Base-by-base conservation (phyloP, 495 filamentous ascomycete genomes). In the Aspergillus carlsbadensis region DNA sequence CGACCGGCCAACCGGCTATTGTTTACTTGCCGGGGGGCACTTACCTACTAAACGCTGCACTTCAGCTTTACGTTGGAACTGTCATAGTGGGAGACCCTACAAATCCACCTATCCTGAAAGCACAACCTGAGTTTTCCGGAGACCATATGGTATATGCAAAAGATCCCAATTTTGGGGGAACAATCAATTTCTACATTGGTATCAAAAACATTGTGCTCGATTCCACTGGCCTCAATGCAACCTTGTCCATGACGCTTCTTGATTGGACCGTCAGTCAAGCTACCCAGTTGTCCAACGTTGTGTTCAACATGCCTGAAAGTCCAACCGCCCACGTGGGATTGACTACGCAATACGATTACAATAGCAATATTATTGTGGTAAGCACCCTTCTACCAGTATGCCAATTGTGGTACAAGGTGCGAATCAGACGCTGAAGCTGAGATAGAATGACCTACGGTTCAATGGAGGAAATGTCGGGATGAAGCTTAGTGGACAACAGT, bases 251-350 rank as follows among this genome's bases (percentile, higher is more conserved):
- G 10, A 62, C 64, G 11, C 62, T 76, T 5, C 63, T 79, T 1
- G 71, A 74, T 55, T 92, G 88, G 88, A 85, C 85, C 0, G 86
- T 86, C 20, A 84, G 85, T 13, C 70, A 90, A 63, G 85, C 84
- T 7, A 85, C 85, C n/a, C 86, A 84, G 56, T 68, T 90, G 45
- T 85, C 88, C 54, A 91, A 92, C 64, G 70, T 89, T 34, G 77
- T 78, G 26, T 89, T 92, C 69, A 78, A 82, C 55, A 89, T 92
- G 87, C 68, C 69, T 1, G 74, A 70, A 7, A 69, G 68, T 20
- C 68, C 75, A 0, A 75, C 73, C 29, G 78, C 76, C 5, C 84
- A 89, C 52, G 74, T 82, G 35, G 89, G 88, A 21, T 59, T 92
- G 53, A 88, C 86, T 55, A 83, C 86, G 18, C 84, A 89, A 57